These are phyloP conservation scores for Cystobasidiaceae sp. DNA, from an alignment of 1,284 basidiomycete species.

Conservation along the genomic window DNA sequence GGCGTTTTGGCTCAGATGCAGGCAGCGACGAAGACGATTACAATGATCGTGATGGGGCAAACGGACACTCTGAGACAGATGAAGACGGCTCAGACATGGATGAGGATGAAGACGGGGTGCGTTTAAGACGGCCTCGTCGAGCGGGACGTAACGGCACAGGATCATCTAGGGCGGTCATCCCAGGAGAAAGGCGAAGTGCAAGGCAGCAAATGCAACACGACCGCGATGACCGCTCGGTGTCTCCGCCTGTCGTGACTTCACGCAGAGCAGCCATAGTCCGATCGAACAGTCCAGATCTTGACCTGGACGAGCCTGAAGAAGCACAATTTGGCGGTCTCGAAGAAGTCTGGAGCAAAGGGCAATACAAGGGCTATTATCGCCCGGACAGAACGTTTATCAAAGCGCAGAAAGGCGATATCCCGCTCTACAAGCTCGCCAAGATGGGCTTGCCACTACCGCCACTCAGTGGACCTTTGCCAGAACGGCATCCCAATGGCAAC, in stretches of 20 bases:
- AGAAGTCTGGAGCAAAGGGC: conserved; percentile 26
- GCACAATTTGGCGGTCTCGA: conserved; percentile 26
- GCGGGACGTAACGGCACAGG: background rate
- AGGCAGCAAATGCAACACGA: background rate
- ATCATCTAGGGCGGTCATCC: background rate
- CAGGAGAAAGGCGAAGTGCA: conserved; percentile 13
- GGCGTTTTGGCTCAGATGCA: conserved; percentile 6
- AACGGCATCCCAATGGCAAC: background rate
- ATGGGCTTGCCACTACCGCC: conserved; percentile 27
- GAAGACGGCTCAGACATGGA: no score
- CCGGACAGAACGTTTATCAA: conserved; percentile 24
- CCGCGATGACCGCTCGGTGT: background rate
- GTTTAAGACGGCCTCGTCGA: background rate
- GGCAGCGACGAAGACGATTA: conserved; percentile 2
- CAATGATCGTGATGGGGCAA: background rate
- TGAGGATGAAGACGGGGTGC: background rate
- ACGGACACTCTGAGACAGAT: no score
- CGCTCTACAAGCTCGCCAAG: conserved; percentile 28
- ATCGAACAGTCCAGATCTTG: background rate
- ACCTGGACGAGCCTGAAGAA: background rate
- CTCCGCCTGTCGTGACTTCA: background rate
- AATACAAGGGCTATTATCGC: conserved; percentile 19
- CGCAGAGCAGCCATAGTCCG: conserved; percentile 6
- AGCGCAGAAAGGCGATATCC: conserved; percentile 22
- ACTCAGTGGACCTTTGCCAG: conserved; percentile 6